Conservation (phyloP, 345 rosid species). For the Toxicodendron radicans region DNA sequence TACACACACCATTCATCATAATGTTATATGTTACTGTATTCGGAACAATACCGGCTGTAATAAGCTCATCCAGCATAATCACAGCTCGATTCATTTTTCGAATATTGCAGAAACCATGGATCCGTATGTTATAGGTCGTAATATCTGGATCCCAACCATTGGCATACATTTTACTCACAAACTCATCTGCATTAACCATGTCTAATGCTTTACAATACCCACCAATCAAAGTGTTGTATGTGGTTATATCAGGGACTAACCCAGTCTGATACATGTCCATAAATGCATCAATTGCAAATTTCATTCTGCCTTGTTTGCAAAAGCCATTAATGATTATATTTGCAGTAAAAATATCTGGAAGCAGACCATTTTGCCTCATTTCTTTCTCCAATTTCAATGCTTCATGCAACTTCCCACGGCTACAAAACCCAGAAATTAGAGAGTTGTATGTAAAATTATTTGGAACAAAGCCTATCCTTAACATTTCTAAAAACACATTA, state of each 20-base stretch:
- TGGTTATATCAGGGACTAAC: conserved; percentile 58
- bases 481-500: conserved; percentile 55
- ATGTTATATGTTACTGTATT: conserved; percentile 74
- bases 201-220: conserved; percentile 58
- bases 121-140: conserved; percentile 54
- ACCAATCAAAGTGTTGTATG: conserved; percentile 69
- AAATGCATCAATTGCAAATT: conserved; percentile 44
- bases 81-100: conserved; percentile 53
- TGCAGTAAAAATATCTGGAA: conserved; percentile 56
- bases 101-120: conserved; percentile 50
- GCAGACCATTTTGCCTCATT: conserved; percentile 60
- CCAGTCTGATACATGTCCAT: conserved; percentile 49
- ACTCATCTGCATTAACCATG: conserved; percentile 46
- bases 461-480: conserved; percentile 49
- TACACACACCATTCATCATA: conserved; percentile 54
- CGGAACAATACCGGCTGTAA: conserved; percentile 55
- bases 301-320: conserved; percentile 57
- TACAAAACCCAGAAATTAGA: conserved; percentile 62
- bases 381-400: conserved; percentile 56
- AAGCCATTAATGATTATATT: conserved; percentile 66
- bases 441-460: conserved; percentile 70
- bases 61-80: conserved; percentile 51
- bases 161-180: conserved; percentile 45
- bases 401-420: conserved; percentile 44
- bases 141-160: conserved; percentile 64